Conservation (phyloP, 495 filamentous ascomycete species). For the Tuber microsphaerosporum region DNA sequence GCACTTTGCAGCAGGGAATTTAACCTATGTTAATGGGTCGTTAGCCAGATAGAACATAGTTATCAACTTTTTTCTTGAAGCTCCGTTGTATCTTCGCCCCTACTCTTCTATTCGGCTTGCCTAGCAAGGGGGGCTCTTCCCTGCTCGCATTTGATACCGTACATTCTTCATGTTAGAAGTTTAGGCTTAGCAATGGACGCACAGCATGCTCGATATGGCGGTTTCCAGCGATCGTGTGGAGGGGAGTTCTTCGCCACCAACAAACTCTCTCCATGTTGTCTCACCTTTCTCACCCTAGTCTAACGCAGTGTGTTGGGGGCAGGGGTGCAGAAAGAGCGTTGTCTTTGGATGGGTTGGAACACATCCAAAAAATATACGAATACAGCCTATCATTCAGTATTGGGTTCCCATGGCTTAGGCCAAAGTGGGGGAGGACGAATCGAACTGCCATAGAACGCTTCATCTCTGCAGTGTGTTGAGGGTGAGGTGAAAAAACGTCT, state of each 20-base stretch:
- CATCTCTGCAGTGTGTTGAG: not conserved
- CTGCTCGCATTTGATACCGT: not conserved
- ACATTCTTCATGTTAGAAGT: not conserved
- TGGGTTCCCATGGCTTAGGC: not conserved
- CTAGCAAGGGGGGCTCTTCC: not conserved
- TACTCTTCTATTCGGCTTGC: not conserved
- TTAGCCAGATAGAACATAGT: not conserved
- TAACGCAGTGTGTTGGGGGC: not conserved
- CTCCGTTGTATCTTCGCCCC: not conserved
- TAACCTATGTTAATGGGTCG: not conserved
- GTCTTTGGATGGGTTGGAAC: not conserved
- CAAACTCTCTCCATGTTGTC: not conserved
- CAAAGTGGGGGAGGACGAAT: not conserved
- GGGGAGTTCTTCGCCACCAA: too few species aligned
- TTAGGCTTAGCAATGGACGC: not conserved
- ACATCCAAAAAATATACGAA: not conserved
- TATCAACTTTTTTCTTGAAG: not conserved
- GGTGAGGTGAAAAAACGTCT: not conserved
- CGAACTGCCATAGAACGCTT: not conserved
- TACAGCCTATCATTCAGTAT: not conserved
- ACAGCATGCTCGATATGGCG: not conserved
- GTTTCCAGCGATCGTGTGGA: not conserved
- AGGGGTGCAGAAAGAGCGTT: not conserved
- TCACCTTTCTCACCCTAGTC: not conserved
- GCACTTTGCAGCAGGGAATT: not conserved